A percentile compares a stretch with the other conserved stretches of the same genome.
These are phyloP conservation scores for Fusarium temperatum DNA, from an alignment of 2,329 filamentous ascomycete genomes.

Conservation along the genomic window DNA sequence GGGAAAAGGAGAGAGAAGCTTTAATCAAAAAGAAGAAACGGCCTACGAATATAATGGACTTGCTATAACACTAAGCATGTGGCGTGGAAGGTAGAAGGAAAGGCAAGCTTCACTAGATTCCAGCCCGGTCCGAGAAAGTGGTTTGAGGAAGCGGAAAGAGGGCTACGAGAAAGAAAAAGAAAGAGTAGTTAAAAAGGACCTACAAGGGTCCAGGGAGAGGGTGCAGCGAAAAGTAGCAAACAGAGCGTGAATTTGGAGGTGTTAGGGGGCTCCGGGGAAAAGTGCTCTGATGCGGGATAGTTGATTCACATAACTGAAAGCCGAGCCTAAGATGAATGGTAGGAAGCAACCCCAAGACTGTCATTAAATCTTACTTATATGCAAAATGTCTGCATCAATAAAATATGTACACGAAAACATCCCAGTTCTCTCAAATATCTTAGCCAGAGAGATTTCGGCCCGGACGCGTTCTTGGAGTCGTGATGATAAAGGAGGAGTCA, in stretches of 20 bases:
- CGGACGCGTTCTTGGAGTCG: too few relatives aligned
- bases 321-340: too few relatives aligned
- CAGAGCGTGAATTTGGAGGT: neutral
- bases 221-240: too few relatives aligned
- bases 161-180: accelerated
- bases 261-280: too few relatives aligned
- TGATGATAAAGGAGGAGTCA: neutral
- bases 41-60: too few relatives aligned
- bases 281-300: neutral
- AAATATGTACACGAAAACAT: neutral
- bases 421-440: accelerated
- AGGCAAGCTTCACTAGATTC: too few relatives aligned
- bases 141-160: too few relatives aligned
- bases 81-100: neutral
- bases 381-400: accelerated
- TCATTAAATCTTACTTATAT: neutral
- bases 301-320: neutral
- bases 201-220: neutral
- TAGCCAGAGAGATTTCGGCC: neutral
- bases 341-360: accelerated
- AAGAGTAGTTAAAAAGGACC: neutral
- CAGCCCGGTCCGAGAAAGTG: too few relatives aligned
- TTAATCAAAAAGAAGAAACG: too few relatives aligned
- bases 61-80: too few relatives aligned
- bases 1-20: neutral